Evolutionary conservation across 2,329 filamentous ascomycete genomes (phyloP).

Genomic region (Trichoderma breve): DNA sequence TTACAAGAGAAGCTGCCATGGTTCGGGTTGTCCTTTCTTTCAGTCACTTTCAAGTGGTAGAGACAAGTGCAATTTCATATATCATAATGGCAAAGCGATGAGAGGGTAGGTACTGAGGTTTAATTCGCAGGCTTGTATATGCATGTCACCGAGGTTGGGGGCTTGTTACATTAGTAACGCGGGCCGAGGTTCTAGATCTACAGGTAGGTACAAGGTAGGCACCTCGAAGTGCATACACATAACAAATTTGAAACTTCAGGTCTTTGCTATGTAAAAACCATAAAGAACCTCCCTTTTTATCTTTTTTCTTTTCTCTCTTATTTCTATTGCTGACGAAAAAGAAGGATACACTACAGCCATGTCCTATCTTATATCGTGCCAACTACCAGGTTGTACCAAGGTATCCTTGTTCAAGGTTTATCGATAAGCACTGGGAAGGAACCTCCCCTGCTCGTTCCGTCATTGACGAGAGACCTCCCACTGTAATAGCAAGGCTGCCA

Average conservation of each 20-base stretch:
- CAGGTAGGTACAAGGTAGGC: too few species aligned
- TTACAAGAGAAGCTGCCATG: constrained; percentile 42
- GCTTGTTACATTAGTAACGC: background rate
- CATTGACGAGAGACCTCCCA: background rate
- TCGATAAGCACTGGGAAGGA: background rate
- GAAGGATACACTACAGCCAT: too few species aligned
- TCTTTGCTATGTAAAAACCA: background rate
- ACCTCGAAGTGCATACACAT: background rate
- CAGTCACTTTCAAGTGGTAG: background rate
- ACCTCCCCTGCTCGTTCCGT: background rate
- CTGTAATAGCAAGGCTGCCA: background rate
- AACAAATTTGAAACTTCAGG: background rate
- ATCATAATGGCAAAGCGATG: background rate
- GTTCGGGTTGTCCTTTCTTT: background rate
- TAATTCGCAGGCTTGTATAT: background rate
- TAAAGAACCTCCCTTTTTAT: background rate
- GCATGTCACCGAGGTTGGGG: background rate
- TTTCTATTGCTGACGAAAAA: background rate
- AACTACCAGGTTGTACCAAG: too few species aligned
- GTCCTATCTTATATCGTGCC: too few species aligned
- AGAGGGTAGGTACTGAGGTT: background rate
- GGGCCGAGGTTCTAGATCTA: background rate
- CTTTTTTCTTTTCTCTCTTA: background rate
- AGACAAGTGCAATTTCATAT: background rate
- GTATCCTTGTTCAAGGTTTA: background rate